These are phyloP conservation scores for Crithidia brevicula DNA, from an alignment of 208 protist species.

Conservation along the genomic window DNA sequence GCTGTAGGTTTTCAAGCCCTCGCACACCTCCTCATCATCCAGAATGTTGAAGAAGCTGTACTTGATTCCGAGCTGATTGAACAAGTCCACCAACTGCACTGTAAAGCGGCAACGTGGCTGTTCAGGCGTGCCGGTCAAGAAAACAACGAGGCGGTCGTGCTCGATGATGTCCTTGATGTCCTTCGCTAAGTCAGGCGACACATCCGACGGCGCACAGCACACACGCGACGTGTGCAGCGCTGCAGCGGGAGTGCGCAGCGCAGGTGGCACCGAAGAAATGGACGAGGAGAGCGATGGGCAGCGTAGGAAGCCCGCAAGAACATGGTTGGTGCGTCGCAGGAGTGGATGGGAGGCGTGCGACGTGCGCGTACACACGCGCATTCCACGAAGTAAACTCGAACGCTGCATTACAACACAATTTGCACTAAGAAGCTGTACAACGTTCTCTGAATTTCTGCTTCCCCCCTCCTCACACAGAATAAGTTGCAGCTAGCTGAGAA, in stretches of 20 bases:
- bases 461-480: too few relatives aligned
- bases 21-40: slow-evolving; percentile 87
- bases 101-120: slow-evolving; percentile 92
- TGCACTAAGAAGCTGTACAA: too few relatives aligned
- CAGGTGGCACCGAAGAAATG: neutral
- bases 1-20: slow-evolving; percentile 90
- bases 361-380: too few relatives aligned
- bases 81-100: slow-evolving; percentile 76
- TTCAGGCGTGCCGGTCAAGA: slow-evolving; percentile 91
- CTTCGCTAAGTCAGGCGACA: slow-evolving; percentile 58
- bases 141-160: slow-evolving; percentile 80
- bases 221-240: slow-evolving; percentile 29
- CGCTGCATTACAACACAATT: too few relatives aligned
- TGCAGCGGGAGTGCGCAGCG: slow-evolving; percentile 1
- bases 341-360: too few relatives aligned
- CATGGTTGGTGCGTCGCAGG: too few relatives aligned
- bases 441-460: too few relatives aligned
- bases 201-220: slow-evolving; percentile 44
- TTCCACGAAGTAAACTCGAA: too few relatives aligned
- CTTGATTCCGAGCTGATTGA: slow-evolving; percentile 71
- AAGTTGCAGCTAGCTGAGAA: too few relatives aligned
- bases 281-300: neutral
- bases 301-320: too few relatives aligned
- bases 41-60: slow-evolving; percentile 93
- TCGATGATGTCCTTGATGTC: slow-evolving; percentile 76